phyloP scores from a whole-genome alignment of 2,329 filamentous ascomycete genomes.

The Neurospora sp. region DNA sequence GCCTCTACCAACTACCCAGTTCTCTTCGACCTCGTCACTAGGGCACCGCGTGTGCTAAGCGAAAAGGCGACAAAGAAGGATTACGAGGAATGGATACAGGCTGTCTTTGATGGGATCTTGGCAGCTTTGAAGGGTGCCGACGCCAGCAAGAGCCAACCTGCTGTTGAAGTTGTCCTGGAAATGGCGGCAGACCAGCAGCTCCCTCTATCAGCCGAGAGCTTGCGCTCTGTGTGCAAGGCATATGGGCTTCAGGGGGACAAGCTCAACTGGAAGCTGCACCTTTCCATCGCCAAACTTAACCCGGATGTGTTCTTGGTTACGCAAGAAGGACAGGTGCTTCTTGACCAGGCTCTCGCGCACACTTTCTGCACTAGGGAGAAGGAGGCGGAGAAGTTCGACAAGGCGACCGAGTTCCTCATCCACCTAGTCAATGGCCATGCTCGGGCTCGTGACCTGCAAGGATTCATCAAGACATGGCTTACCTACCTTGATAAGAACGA shows the following conservation, averaged over 20 bases:
- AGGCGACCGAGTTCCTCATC: constrained; percentile 27
- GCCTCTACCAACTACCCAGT: constrained; percentile 30
- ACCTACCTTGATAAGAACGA: constrained; percentile 24
- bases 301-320: constrained; percentile 35
- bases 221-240: constrained; percentile 32
- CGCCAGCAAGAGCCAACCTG: constrained; percentile 13
- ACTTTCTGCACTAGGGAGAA: constrained; percentile 15
- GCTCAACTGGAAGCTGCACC: constrained; percentile 34
- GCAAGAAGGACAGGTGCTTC: constrained; percentile 28
- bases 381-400: constrained; percentile 9
- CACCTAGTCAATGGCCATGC: constrained; percentile 35
- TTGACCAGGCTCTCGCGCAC: constrained; percentile 30
- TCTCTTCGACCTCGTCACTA: constrained; percentile 33
- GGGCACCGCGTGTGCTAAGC: constrained; percentile 20
- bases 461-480: constrained; percentile 39
- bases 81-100: constrained; percentile 31
- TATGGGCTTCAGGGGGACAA: constrained; percentile 28
- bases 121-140: constrained; percentile 17
- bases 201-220: constrained; percentile 28
- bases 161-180: constrained; percentile 23
- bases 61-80: constrained; percentile 31
- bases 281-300: constrained; percentile 34
- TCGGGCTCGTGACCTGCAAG: constrained; percentile 32
- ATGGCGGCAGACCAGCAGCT: constrained; percentile 22
- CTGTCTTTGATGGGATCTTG: constrained; percentile 25